Conservation (phyloP, 1,284 basidiomycete genomes). For the Sporisorium scitamineum region DNA sequence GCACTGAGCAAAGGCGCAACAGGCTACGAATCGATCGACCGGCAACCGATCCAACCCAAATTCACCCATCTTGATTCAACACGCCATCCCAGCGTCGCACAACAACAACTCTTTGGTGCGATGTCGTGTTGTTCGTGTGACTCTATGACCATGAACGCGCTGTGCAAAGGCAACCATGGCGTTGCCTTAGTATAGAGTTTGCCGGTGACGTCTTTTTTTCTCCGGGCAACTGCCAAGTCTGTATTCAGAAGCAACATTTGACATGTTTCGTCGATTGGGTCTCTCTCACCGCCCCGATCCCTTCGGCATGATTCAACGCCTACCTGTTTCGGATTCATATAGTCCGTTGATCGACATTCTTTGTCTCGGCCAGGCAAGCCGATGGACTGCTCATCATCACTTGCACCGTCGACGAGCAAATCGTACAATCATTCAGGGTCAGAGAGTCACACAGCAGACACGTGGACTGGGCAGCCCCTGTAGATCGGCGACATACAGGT, state of each 20-base stretch:
- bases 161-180: neutral
- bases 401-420: neutral
- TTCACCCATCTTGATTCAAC: neutral
- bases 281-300: neutral
- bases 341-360: neutral
- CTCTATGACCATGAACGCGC: too few species aligned
- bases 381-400: too few species aligned
- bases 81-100: neutral
- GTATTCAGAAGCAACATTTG: neutral
- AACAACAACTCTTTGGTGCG: neutral
- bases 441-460: neutral
- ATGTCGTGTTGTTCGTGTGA: too few species aligned
- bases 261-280: neutral
- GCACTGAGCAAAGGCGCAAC: neutral
- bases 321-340: constrained; percentile 1
- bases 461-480: neutral
- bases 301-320: constrained; percentile 1
- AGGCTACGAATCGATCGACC: neutral
- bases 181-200: neutral
- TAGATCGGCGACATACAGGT: neutral
- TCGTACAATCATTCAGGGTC: neutral
- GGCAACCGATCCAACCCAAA: neutral
- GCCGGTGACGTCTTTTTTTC: neutral
- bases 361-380: constrained; percentile 3
- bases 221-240: neutral